Evolutionary conservation across 192 early-diverging fungal genomes (phyloP).

Genomic region (Backusella macrospora): DNA sequence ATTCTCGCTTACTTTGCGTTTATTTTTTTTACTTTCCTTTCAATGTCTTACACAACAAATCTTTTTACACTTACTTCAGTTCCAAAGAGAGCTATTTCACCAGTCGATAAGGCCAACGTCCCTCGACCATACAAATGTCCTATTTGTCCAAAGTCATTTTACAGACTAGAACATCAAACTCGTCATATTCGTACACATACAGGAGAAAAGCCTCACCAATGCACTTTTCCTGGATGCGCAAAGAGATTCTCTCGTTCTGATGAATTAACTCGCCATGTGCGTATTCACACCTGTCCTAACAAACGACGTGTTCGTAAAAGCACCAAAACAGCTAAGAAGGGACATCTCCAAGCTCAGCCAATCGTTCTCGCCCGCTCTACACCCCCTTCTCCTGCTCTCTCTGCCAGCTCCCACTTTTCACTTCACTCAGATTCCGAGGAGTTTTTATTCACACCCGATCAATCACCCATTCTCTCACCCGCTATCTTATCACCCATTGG

Average conservation of each 20-base stretch:
- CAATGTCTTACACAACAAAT: slow-evolving; percentile 7
- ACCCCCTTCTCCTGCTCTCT: slow-evolving; percentile 22
- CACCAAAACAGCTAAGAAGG: background rate
- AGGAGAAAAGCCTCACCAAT: slow-evolving; percentile 83
- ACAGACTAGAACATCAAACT: slow-evolving; percentile 87
- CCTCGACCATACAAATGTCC: slow-evolving; percentile 64
- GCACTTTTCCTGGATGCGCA: slow-evolving; percentile 67
- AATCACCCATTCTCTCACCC: slow-evolving; percentile 22
- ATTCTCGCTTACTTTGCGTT: background rate
- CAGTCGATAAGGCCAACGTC: slow-evolving; percentile 38
- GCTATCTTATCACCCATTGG: slow-evolving; percentile 25
- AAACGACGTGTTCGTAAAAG: slow-evolving; percentile 44
- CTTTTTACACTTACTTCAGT: slow-evolving; percentile 18
- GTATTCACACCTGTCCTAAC: slow-evolving; percentile 52
- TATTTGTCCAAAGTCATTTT: slow-evolving; percentile 72
- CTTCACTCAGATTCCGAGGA: slow-evolving; percentile 29
- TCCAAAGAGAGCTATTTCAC: slow-evolving; percentile 27
- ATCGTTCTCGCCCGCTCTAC: slow-evolving; percentile 4
- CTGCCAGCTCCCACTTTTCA: slow-evolving; percentile 23
- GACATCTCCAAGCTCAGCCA: background rate
- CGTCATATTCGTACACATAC: slow-evolving; percentile 90
- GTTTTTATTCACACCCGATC: slow-evolving; percentile 24
- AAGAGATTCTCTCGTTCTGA: slow-evolving; percentile 87
- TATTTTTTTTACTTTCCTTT: background rate
- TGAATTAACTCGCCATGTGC: slow-evolving; percentile 64